A percentile compares a stretch with the other conserved stretches of the same genome.
Evolutionary conservation across 805 yeast genomes (phyloP).

Genomic region (Candida rishiriensis): DNA sequence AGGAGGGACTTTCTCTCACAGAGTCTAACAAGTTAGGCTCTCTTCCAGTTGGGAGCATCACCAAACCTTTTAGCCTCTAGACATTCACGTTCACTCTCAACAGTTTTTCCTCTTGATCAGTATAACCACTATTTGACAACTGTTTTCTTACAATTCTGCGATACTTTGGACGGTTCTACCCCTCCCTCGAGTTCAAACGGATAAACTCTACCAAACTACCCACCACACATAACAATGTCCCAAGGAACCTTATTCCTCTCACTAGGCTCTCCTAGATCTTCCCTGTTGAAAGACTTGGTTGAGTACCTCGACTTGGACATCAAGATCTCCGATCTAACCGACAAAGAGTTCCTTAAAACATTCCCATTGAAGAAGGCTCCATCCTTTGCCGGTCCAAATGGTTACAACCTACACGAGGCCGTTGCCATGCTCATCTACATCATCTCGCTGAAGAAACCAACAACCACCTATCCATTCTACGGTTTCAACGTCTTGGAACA

Average conservation of each 20-base stretch:
- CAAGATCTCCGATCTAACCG: conserved; percentile 36
- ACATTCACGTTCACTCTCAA: no score
- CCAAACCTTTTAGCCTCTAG: no score
- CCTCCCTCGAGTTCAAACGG: no score
- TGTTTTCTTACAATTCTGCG: no score
- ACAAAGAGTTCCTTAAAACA: conserved; percentile 38
- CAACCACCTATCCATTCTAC: conserved; percentile 31
- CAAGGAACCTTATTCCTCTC: conserved; percentile 3
- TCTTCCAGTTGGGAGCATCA: no score
- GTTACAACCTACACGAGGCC: conserved; percentile 61
- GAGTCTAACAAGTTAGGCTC: no score
- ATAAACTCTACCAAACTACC: no score
- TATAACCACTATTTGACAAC: no score
- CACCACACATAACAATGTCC: background rate
- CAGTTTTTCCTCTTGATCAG: no score
- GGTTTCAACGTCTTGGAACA: conserved; percentile 62
- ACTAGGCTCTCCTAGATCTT: conserved; percentile 29
- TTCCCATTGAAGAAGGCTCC: conserved; percentile 67
- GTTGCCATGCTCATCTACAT: conserved; percentile 54
- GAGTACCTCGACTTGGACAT: conserved; percentile 54
- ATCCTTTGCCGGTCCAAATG: conserved; percentile 59
- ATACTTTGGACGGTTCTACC: no score
- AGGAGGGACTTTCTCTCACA: no score
- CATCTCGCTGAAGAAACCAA: conserved; percentile 30
- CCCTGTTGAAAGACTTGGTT: conserved; percentile 43